Percentiles rank a stretch among this genome's conserved stretches.
These are phyloP conservation scores for Pythium grandisporangium DNA, from an alignment of 352 stramenopile genomes.

Conservation along the genomic window DNA sequence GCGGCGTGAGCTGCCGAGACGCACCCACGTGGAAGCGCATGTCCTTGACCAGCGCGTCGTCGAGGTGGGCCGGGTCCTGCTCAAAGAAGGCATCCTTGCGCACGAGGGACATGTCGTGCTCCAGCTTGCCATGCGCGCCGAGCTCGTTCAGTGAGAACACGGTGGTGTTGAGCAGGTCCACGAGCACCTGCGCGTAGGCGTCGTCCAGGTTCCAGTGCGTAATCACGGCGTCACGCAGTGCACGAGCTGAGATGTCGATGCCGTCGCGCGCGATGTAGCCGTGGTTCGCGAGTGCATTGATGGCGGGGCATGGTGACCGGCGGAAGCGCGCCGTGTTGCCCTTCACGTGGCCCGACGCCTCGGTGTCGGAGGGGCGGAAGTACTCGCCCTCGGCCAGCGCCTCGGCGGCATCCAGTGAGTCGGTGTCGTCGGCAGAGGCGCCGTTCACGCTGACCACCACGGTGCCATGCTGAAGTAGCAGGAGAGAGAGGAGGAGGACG, in stretches of 20 bases:
- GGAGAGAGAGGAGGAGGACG: no score
- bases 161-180: slow-evolving; percentile 12
- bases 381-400: slow-evolving; percentile 7
- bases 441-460: no score
- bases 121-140: slow-evolving; percentile 26
- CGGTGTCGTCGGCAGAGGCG: no score
- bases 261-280: slow-evolving; percentile 28
- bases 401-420: no score
- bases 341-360: slow-evolving; percentile 4
- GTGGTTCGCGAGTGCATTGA: slow-evolving; percentile 47
- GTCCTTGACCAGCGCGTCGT: slow-evolving; percentile 16
- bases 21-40: slow-evolving; percentile 13
- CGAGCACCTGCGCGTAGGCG: slow-evolving; percentile 11
- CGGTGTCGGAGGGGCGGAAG: slow-evolving; percentile 3
- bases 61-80: slow-evolving; percentile 17
- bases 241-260: slow-evolving; percentile 20
- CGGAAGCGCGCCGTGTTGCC: neutral
- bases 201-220: slow-evolving; percentile 23
- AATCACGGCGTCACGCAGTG: slow-evolving; percentile 12
- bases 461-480: no score
- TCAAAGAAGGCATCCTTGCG: slow-evolving; percentile 28
- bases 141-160: slow-evolving; percentile 28
- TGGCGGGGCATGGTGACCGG: slow-evolving; percentile 26
- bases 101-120: slow-evolving; percentile 39
- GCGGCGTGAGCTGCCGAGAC: neutral